Conservation (phyloP, 345 rosid species). For the Aurinia saxatilis region DNA sequence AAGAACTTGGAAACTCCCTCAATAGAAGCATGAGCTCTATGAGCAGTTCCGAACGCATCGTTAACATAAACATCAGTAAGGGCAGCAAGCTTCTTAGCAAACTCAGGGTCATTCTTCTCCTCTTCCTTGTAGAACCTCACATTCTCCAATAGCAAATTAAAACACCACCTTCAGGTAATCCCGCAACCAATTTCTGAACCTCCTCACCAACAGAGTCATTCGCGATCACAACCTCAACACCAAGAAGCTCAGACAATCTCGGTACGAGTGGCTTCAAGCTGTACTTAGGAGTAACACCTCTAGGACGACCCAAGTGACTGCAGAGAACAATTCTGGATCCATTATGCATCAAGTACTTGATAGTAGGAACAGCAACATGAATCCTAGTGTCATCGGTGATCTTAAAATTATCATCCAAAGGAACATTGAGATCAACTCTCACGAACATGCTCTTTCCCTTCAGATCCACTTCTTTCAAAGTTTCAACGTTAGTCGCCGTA, state of each 20-base stretch:
- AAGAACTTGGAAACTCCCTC: slow-evolving; percentile 83
- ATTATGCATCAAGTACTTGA: slow-evolving; percentile 78
- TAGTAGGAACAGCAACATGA: slow-evolving; percentile 93
- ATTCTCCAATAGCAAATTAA: slow-evolving; percentile 84
- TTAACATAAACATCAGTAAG: slow-evolving; percentile 83
- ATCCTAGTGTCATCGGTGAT: slow-evolving; percentile 90
- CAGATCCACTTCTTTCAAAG: too few species aligned
- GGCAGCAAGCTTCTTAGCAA: slow-evolving; percentile 89
- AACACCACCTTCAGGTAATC: slow-evolving; percentile 85
- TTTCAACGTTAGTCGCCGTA: too few species aligned
- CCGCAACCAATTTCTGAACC: slow-evolving; percentile 74
- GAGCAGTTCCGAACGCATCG: too few species aligned
- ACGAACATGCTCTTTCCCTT: too few species aligned
- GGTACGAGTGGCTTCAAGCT: slow-evolving; percentile 92
- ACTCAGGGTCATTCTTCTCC: slow-evolving; percentile 90
- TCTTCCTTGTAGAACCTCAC: too few species aligned
- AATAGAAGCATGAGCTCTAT: too few species aligned
- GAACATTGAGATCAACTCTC: too few species aligned
- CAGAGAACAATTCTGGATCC: slow-evolving; percentile 96
- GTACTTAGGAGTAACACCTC: slow-evolving; percentile 86
- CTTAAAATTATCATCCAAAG: too few species aligned
- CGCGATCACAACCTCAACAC: slow-evolving; percentile 81
- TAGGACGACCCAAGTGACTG: slow-evolving; percentile 93
- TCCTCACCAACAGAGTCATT: slow-evolving; percentile 90
- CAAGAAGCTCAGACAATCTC: slow-evolving; percentile 77